A percentile compares a stretch with the other conserved stretches of the same genome.
Conservation (phyloP, 495 filamentous ascomycete species). For the Aspergillus kassunensis region DNA sequence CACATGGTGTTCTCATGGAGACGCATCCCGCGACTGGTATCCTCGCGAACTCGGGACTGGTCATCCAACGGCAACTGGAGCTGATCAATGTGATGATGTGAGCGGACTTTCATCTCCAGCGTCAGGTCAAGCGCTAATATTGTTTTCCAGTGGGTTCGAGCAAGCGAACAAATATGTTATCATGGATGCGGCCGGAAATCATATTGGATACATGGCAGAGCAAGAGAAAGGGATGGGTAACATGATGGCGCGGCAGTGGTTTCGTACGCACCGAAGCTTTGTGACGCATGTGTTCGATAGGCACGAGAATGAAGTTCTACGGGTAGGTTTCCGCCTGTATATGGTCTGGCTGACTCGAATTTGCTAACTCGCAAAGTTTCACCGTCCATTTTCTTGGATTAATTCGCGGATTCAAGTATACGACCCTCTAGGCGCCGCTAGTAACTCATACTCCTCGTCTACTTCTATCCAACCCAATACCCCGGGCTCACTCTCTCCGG, state of each 20-base stretch:
- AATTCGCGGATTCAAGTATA: constrained; percentile 62
- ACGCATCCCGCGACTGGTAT: constrained; percentile 57
- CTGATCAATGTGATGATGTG: constrained; percentile 67
- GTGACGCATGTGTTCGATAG: constrained; percentile 68
- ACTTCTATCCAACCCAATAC: constrained; percentile 40
- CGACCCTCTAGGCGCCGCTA: constrained; percentile 47
- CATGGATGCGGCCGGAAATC: constrained; percentile 64
- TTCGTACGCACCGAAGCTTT: constrained; percentile 63
- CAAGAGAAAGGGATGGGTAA: constrained; percentile 57
- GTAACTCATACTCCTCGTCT: constrained; percentile 31
- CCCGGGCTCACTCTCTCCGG: constrained; percentile 37
- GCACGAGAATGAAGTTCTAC: constrained; percentile 58
- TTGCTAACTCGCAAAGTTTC: constrained; percentile 40
- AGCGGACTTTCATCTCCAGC: constrained; percentile 15
- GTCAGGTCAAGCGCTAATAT: background rate
- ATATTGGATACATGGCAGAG: constrained; percentile 68
- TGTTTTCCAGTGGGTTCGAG: constrained; percentile 54
- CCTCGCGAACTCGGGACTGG: constrained; percentile 58
- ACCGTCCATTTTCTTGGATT: constrained; percentile 67
- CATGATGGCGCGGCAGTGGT: constrained; percentile 59
- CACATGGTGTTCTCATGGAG: constrained; percentile 56
- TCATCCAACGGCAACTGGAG: constrained; percentile 64
- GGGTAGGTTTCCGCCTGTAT: constrained; percentile 34
- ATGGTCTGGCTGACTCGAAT: background rate
- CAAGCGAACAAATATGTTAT: constrained; percentile 72